These are phyloP conservation scores for Stemphylium beticola DNA, from an alignment of 2,329 filamentous ascomycete species.

Conservation along the genomic window DNA sequence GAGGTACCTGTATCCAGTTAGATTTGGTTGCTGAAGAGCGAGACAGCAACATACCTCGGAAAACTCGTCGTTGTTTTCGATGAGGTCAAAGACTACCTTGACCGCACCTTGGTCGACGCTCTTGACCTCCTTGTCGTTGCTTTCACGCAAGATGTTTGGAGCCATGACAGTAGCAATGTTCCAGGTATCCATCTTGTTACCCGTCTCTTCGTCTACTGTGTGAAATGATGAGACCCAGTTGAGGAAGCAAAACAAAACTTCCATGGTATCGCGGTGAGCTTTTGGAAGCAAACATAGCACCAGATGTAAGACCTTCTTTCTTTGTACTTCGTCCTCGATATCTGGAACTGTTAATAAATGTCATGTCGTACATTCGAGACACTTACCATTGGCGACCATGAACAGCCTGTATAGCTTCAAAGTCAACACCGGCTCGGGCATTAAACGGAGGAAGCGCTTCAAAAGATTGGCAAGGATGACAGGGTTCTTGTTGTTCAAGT, in stretches of 20 bases:
- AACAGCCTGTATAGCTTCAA: constrained; percentile 93
- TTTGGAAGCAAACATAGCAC: constrained; percentile 93
- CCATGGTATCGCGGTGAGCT: constrained; percentile 88
- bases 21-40: neutral
- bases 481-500: constrained; percentile 85
- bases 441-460: constrained; percentile 92
- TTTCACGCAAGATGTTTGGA: constrained; percentile 87
- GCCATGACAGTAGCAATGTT: constrained; percentile 97
- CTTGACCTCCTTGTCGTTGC: constrained; percentile 53
- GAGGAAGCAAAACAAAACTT: constrained; percentile 93
- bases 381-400: constrained; percentile 80
- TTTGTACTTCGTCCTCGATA: constrained; percentile 79
- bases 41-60: constrained; percentile 76
- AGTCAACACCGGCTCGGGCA: constrained; percentile 92
- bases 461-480: constrained; percentile 92
- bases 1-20: constrained; percentile 73
- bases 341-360: constrained; percentile 53
- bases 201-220: constrained; percentile 93
- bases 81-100: constrained; percentile 87
- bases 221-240: constrained; percentile 98
- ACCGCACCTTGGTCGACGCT: constrained; percentile 95
- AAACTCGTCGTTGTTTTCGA: constrained; percentile 94
- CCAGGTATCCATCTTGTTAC: constrained; percentile 98
- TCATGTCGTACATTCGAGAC: neutral
- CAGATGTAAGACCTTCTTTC: constrained; percentile 85